Evolutionary conservation across 441 rosid species (phyloP).

Genomic region (Arabidopsis hybrid): DNA sequence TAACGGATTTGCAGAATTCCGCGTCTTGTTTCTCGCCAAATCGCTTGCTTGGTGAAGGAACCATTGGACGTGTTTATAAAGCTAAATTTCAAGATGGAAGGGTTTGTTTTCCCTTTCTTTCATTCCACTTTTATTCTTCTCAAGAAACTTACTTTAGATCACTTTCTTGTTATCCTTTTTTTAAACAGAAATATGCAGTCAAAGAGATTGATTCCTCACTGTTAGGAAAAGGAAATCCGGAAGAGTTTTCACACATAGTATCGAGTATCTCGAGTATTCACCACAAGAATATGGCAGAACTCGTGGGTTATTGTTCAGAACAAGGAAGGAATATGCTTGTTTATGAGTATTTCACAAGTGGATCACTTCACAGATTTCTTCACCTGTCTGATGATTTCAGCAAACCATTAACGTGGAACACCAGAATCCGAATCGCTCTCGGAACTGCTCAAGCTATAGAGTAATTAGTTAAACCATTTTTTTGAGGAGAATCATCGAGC

Average conservation of each 20-base stretch:
- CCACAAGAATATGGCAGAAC: slow-evolving; percentile 82
- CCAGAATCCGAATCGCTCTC: slow-evolving; percentile 90
- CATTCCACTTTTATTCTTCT: neutral
- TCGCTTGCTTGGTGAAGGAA: slow-evolving; percentile 84
- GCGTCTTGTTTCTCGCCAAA: slow-evolving; percentile 67
- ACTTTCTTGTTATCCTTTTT: slow-evolving; percentile 17
- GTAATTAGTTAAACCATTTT: slow-evolving; percentile 52
- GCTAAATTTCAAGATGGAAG: slow-evolving; percentile 83
- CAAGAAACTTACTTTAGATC: neutral
- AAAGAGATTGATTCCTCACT: slow-evolving; percentile 82
- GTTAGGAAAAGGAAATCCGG: slow-evolving; percentile 52
- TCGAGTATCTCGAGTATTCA: slow-evolving; percentile 73
- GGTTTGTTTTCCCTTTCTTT: slow-evolving; percentile 51
- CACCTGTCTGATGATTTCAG: slow-evolving; percentile 91
- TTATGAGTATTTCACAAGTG: slow-evolving; percentile 79
- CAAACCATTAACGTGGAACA: slow-evolving; percentile 97
- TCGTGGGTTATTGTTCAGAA: slow-evolving; percentile 85
- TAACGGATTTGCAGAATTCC: slow-evolving; percentile 70
- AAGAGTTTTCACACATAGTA: slow-evolving; percentile 66
- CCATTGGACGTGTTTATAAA: slow-evolving; percentile 82
- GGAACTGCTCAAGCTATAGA: slow-evolving; percentile 89
- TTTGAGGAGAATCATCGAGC: neutral
- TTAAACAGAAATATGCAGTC: slow-evolving; percentile 74
- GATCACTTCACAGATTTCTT: slow-evolving; percentile 89
- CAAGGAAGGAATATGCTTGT: slow-evolving; percentile 76